Conservation (phyloP, 1,284 basidiomycete genomes). For the Porogramme epimiltina region DNA sequence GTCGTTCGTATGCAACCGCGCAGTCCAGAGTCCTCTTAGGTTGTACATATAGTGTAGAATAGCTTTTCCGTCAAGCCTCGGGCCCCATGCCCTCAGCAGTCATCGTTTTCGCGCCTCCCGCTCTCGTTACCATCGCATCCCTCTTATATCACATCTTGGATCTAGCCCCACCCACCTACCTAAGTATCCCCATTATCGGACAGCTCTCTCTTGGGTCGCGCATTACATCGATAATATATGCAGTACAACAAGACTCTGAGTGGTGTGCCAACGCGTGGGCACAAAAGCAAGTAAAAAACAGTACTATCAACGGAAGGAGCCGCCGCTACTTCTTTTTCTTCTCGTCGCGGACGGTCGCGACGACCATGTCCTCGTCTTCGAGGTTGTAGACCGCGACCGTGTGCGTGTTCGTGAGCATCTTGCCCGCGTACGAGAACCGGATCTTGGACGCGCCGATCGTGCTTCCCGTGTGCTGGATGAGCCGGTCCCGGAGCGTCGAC, state of each 20-base stretch:
- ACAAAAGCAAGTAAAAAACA: background rate
- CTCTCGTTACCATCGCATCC: background rate
- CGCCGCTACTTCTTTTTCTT: constrained; percentile 70
- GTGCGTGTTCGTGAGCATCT: constrained; percentile 84
- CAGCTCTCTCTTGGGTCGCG: background rate
- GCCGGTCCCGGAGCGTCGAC: constrained; percentile 85
- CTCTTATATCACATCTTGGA: background rate
- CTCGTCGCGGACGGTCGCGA: constrained; percentile 74
- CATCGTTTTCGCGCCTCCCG: background rate
- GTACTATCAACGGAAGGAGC: background rate
- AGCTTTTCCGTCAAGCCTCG: background rate
- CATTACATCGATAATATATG: constrained; percentile 14
- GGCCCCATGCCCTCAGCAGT: too few species aligned
- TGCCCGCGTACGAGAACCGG: constrained; percentile 74
- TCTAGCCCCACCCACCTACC: background rate
- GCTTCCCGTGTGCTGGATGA: constrained; percentile 76
- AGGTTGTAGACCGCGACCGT: constrained; percentile 87
- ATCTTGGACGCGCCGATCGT: constrained; percentile 78
- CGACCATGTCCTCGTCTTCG: constrained; percentile 84
- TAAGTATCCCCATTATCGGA: background rate
- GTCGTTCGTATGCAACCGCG: background rate
- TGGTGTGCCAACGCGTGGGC: too few species aligned
- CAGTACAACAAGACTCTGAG: constrained; percentile 19
- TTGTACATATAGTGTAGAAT: constrained; percentile 20
- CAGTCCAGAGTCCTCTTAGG: constrained; percentile 1